Percentiles rank a stretch among this genome's conserved stretches.
Evolutionary conservation across 345 rosid genomes (phyloP).

Genomic region (Brassica cretica): DNA sequence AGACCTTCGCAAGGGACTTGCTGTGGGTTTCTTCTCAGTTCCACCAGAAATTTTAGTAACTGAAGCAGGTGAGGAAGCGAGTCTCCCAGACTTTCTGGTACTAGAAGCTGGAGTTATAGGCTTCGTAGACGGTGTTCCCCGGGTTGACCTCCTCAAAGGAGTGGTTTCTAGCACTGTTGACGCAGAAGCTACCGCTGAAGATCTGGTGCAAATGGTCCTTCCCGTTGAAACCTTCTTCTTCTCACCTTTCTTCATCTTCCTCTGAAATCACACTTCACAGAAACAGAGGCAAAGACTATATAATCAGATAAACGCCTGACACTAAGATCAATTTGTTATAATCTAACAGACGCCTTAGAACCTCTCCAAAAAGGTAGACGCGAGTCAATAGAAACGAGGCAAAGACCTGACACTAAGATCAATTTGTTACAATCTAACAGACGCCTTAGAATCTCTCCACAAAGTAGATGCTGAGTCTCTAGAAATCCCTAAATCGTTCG

Average conservation of each 20-base stretch:
- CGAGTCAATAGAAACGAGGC: too few species aligned
- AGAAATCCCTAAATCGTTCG: conserved; percentile 4
- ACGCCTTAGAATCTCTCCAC: conserved; percentile 1
- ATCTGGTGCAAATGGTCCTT: conserved; percentile 43
- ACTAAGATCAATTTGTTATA: background rate
- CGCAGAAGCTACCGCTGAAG: conserved; percentile 24
- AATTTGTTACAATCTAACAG: background rate
- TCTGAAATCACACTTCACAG: background rate
- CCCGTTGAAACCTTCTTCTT: conserved; percentile 38
- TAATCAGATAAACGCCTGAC: background rate
- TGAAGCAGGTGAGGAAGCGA: conserved; percentile 43
- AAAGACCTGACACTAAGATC: too few species aligned
- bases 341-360: conserved; percentile 3
- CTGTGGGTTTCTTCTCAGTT: conserved; percentile 42
- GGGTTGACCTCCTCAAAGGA: conserved; percentile 52
- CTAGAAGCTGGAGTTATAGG: conserved; percentile 37
- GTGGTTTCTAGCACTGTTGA: conserved; percentile 33
- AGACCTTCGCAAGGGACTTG: conserved; percentile 57
- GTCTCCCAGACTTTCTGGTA: conserved; percentile 56
- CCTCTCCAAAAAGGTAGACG: background rate
- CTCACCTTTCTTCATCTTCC: conserved; percentile 45
- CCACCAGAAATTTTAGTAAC: conserved; percentile 41
- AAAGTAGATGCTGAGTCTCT: conserved; percentile 2
- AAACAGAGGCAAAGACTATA: background rate
- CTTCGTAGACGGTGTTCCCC: conserved; percentile 46